Percentiles rank a stretch among this genome's conserved stretches.
phyloP scores from a whole-genome alignment of 805 yeast genomes.

The Pichia occidentalis region DNA sequence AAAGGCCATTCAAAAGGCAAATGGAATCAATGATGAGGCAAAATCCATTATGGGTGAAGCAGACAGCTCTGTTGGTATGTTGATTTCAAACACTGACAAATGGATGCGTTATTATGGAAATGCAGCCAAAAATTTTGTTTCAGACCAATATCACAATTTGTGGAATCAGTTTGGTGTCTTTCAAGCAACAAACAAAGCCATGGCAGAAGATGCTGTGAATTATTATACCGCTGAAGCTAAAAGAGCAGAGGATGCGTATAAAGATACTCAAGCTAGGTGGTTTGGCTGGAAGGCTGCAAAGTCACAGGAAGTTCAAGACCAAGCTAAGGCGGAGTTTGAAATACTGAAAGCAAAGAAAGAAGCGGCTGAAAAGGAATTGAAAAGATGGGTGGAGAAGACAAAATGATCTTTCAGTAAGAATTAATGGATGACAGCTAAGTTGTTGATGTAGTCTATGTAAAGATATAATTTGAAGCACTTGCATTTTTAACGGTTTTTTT shows the following conservation, averaged over 20 bases:
- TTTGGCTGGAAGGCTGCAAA: constrained; percentile 26
- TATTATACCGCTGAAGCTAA: constrained; percentile 22
- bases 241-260: constrained; percentile 24
- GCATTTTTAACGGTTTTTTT: neutral
- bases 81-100: too few relatives aligned
- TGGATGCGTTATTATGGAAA: too few relatives aligned
- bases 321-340: constrained; percentile 23
- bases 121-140: constrained; percentile 3
- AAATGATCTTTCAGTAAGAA: neutral
- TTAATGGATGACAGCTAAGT: neutral
- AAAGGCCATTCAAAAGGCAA: too few relatives aligned
- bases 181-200: constrained; percentile 18
- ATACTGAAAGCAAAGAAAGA: constrained; percentile 17
- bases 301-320: constrained; percentile 24
- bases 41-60: too few relatives aligned
- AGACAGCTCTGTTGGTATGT: too few relatives aligned
- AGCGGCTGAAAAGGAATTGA: constrained; percentile 18
- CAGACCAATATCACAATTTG: constrained; percentile 10
- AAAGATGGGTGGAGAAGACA: constrained; percentile 15
- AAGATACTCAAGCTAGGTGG: constrained; percentile 26
- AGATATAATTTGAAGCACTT: neutral
- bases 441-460: too few relatives aligned
- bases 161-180: constrained; percentile 17
- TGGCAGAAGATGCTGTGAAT: constrained; percentile 22
- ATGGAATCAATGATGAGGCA: too few relatives aligned